phyloP scores from a whole-genome alignment of 805 yeast species.

The Scheffersomyces stipitis region DNA sequence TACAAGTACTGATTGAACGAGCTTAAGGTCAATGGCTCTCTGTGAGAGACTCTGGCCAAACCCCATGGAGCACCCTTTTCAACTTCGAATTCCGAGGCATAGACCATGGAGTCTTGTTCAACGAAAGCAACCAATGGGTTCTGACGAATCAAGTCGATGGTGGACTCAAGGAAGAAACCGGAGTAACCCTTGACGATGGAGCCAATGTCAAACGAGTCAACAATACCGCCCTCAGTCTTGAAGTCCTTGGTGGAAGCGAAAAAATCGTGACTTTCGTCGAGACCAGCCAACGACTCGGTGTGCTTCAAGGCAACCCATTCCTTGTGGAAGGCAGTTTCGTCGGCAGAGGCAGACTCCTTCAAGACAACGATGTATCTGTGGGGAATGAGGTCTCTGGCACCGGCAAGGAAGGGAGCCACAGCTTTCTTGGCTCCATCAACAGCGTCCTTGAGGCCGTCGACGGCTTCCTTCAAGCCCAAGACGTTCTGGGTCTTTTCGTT shows the following conservation, averaged over 20 bases:
- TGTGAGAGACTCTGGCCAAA: conserved; percentile 83
- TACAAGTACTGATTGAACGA: conserved; percentile 61
- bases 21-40: conserved; percentile 65
- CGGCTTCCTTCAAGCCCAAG: conserved; percentile 3
- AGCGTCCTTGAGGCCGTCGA: conserved; percentile 3
- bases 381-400: conserved; percentile 54
- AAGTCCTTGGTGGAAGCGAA: conserved; percentile 31
- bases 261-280: conserved; percentile 31
- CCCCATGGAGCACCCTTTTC: conserved; percentile 96
- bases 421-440: conserved; percentile 20
- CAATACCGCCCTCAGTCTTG: conserved; percentile 14
- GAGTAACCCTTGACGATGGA: conserved; percentile 71
- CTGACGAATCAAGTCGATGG: conserved; percentile 70
- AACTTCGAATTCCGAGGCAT: conserved; percentile 58
- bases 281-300: conserved; percentile 37
- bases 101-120: conserved; percentile 73
- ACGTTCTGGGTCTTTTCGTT: conserved; percentile 1
- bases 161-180: conserved; percentile 76
- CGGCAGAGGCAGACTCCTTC: conserved; percentile 59
- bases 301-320: conserved; percentile 62
- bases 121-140: conserved; percentile 65
- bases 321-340: conserved; percentile 62
- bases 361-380: conserved; percentile 84
- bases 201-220: conserved; percentile 61
- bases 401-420: conserved; percentile 47